Percentiles rank a stretch among this genome's conserved stretches.
Evolutionary conservation across 2,329 filamentous ascomycete genomes (phyloP).

Genomic region (Clathrospora elynae): DNA sequence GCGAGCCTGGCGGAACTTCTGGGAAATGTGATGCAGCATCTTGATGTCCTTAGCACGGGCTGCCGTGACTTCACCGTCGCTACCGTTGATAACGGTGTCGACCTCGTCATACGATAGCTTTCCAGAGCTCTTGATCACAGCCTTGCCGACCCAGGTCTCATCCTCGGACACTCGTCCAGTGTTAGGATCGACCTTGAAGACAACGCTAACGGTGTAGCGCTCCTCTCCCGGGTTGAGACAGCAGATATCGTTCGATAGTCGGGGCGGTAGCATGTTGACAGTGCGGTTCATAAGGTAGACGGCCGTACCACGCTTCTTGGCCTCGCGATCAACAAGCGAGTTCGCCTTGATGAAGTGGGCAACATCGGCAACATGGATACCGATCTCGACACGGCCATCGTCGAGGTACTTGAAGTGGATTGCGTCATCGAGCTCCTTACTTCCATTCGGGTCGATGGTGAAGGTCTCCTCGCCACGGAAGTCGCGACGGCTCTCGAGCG

Average conservation of each 20-base stretch:
- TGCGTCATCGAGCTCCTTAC: constrained; percentile 87
- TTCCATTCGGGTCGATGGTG: constrained; percentile 88
- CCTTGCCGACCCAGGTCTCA: constrained; percentile 91
- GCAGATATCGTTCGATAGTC: constrained; percentile 84
- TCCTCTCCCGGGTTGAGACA: constrained; percentile 86
- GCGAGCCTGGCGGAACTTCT: constrained; percentile 88
- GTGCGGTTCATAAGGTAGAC: constrained; percentile 92
- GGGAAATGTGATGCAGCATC: constrained; percentile 77
- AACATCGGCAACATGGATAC: constrained; percentile 92
- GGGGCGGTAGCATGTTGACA: constrained; percentile 84
- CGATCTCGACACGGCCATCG: constrained; percentile 89
- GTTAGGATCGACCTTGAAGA: constrained; percentile 85
- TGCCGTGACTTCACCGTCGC: constrained; percentile 67
- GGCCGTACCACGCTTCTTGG: constrained; percentile 95
- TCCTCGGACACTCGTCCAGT: constrained; percentile 80
- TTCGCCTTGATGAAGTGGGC: constrained; percentile 96
- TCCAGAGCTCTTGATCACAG: constrained; percentile 87
- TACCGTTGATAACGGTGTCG: constrained; percentile 75
- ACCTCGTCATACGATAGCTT: constrained; percentile 86
- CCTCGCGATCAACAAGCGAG: constrained; percentile 93
- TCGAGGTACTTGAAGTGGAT: constrained; percentile 85
- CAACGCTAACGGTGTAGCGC: constrained; percentile 86
- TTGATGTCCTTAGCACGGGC: constrained; percentile 77
- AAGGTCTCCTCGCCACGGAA: constrained; percentile 88
- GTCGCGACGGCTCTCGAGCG: constrained; percentile 77